Percentiles rank a stretch among this genome's conserved stretches.
Conservation (phyloP, 2,329 filamentous ascomycete genomes). For the Aureobasidium leucospermi region DNA sequence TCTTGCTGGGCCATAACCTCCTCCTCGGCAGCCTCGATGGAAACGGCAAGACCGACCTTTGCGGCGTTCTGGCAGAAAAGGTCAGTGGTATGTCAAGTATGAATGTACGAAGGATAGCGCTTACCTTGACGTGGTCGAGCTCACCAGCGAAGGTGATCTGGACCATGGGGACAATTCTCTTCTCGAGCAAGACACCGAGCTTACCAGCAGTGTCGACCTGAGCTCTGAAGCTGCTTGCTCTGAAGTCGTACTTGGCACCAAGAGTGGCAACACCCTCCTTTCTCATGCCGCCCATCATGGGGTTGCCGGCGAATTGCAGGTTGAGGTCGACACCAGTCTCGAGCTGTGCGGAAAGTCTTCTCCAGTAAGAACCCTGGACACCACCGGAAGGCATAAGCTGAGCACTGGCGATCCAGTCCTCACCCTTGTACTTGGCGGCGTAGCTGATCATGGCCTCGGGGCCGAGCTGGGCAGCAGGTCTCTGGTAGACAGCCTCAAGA, state of each 20-base stretch:
- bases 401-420: conserved; percentile 86
- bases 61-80: conserved; percentile 64
- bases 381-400: conserved; percentile 85
- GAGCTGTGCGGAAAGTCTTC: conserved; percentile 83
- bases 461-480: conserved; percentile 70
- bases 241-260: conserved; percentile 97
- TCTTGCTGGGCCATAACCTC: conserved; percentile 84
- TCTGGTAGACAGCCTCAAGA: conserved; percentile 90
- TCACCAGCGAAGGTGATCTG: conserved; percentile 93
- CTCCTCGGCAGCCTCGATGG: conserved; percentile 77
- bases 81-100: neutral
- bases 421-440: conserved; percentile 80
- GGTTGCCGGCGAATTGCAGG: conserved; percentile 64
- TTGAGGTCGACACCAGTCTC: conserved; percentile 95
- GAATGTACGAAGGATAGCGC: conserved; percentile 29
- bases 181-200: conserved; percentile 86
- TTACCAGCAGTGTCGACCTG: conserved; percentile 95
- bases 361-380: conserved; percentile 90
- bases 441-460: conserved; percentile 92
- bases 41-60: conserved; percentile 90
- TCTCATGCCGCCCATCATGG: conserved; percentile 67
- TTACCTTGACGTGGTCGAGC: conserved; percentile 90
- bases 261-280: conserved; percentile 88
- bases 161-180: conserved; percentile 87
- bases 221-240: conserved; percentile 87